phyloP scores from a whole-genome alignment of 2,329 filamentous ascomycete genomes.

The Malbranchea zuffiana region DNA sequence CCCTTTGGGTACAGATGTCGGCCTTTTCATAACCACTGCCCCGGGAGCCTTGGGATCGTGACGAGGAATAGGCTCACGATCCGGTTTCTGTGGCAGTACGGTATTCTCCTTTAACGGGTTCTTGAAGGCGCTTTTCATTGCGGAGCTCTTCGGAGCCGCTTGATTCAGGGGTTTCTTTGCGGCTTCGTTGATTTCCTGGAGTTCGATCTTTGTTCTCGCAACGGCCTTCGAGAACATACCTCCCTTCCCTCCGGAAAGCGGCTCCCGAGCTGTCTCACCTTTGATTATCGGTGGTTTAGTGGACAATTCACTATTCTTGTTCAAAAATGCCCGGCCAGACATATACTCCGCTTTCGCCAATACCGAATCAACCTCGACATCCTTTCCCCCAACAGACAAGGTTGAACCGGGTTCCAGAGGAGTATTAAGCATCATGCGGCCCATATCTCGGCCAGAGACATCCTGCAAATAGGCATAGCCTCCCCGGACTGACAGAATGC shows the following conservation, averaged over 20 bases:
- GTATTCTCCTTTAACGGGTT: conserved; percentile 48
- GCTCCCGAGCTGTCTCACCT: not conserved
- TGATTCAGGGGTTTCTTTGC: conserved; percentile 32
- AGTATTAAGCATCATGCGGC: conserved; percentile 45
- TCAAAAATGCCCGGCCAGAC: conserved; percentile 22
- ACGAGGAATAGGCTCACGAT: conserved; percentile 46
- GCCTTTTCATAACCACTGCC: conserved; percentile 58
- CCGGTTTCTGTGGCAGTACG: conserved; percentile 36
- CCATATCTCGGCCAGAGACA: conserved; percentile 52
- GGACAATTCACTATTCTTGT: conserved; percentile 11
- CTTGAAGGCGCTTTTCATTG: conserved; percentile 46
- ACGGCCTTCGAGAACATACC: not conserved
- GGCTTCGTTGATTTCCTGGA: conserved; percentile 18
- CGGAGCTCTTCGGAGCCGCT: conserved; percentile 27
- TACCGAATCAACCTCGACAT: conserved; percentile 55
- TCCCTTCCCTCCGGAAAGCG: not conserved
- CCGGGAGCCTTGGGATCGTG: conserved; percentile 51
- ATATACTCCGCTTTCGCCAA: conserved; percentile 52
- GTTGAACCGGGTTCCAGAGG: conserved; percentile 49
- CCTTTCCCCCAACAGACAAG: conserved; percentile 54
- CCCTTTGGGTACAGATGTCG: conserved; percentile 44
- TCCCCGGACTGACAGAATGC: conserved; percentile 47
- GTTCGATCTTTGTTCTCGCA: conserved; percentile 9
- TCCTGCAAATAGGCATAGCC: conserved; percentile 53
- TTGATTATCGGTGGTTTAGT: not conserved